phyloP scores from a whole-genome alignment of 169 alveolate genomes.

The Plasmodium sp. region DNA sequence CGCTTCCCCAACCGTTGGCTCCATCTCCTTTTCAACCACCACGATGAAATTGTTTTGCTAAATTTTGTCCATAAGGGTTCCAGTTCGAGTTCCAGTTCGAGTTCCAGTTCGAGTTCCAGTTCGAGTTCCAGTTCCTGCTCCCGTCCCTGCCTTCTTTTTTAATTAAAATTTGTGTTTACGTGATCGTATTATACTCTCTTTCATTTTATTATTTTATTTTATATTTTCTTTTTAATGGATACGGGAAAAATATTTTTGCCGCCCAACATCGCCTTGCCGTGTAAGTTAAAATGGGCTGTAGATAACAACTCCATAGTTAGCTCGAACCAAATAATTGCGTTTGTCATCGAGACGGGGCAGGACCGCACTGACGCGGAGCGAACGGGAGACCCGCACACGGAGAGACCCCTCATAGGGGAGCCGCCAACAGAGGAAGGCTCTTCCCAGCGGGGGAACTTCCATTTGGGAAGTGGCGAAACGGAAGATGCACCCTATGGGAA shows the following conservation, averaged over 20 bases:
- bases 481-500: background rate
- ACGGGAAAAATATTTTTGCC: conserved; percentile 46
- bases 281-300: conserved; percentile 71
- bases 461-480: background rate
- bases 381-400: background rate
- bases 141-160: background rate
- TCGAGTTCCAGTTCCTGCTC: background rate
- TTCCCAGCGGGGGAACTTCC: background rate
- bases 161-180: background rate
- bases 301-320: conserved; percentile 56
- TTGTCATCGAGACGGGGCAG: conserved; percentile 21
- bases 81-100: background rate
- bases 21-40: background rate
- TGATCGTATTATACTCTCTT: background rate
- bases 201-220: background rate
- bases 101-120: background rate
- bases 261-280: conserved; percentile 19
- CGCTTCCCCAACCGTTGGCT: background rate
- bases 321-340: conserved; percentile 61
- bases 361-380: background rate
- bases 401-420: background rate
- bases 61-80: background rate
- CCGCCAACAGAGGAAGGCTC: background rate
- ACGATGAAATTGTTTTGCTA: background rate
- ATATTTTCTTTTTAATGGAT: conserved; percentile 35